Evolutionary conservation across 164 flowering plant species (phyloP), one percentile per base, ranked within the genome.

Genomic region (Piper longum): DNA sequence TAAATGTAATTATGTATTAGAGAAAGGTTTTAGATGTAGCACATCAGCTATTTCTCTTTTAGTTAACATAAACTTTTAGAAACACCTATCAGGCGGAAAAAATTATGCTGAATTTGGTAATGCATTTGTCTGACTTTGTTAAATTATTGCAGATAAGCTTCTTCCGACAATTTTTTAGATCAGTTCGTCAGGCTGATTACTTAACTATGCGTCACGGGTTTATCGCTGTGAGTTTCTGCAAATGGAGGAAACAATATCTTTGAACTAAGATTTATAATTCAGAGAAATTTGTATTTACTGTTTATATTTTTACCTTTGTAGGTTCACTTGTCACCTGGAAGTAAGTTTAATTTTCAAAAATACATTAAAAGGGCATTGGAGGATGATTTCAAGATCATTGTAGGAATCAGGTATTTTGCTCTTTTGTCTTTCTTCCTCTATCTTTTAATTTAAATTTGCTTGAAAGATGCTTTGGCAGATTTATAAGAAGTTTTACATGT

Each of bases 131-230:
- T 70, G 11, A 26, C 36, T 26, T 26, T 26, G 36, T 26, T 26
- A 26, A 26, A 12, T 58, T 45, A 16, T 71, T 75, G 73, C 78
- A 92, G 98, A 88, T 81, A 43, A 86, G 93, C 78, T 92, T 92
- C 77, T 80, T 86, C 43, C 75, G 90, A 16, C 98, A 92, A 72
- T 86, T 92, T 77, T 88, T 82, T 71, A 72, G 77, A 69, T 89
- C 96, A 61, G 96, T 92, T 60, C 72, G 78, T 36, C 88, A 70
- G 74, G 68, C 93, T 17, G 98, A 92, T 68, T 92, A 92, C 76
- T 44, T 92, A 78, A 76, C 98, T n/a, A 58, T 92, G 79, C 91
- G 98, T 43, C 85, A 92, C 75, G 98, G 96, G 44, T 92, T 92
- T 71, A 82, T 92, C 44, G 62, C 69, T 14, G 87, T 83, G 65